These are phyloP conservation scores for Scenedesmus sp. DNA, from an alignment of 163 green algal genomes.

Conservation along the genomic window DNA sequence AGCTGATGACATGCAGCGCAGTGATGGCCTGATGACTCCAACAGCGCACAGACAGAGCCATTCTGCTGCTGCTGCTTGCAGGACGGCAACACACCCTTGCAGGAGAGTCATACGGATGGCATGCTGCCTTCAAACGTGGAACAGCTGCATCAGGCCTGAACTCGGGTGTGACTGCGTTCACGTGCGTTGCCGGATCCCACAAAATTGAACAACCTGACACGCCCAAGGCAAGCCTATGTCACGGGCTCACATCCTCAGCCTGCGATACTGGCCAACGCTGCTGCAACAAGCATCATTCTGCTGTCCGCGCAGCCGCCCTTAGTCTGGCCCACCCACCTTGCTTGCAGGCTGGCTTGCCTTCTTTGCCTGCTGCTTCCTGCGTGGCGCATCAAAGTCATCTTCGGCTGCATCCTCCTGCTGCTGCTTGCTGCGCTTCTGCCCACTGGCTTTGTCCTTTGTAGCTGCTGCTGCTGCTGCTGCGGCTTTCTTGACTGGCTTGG, in stretches of 20 bases:
- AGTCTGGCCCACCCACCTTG: neutral
- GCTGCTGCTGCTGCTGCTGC: constrained; percentile 26
- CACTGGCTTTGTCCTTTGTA: constrained; percentile 4
- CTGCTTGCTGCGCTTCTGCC: constrained; percentile 34
- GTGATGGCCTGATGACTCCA: too few species aligned
- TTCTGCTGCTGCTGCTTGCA: neutral
- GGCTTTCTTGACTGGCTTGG: neutral
- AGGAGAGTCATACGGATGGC: neutral
- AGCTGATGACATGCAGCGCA: neutral
- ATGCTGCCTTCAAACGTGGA: neutral
- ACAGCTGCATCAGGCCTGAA: neutral
- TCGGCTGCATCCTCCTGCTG: neutral
- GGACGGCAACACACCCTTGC: neutral
- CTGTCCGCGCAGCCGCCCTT: neutral
- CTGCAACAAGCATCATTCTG: neutral
- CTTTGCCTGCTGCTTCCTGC: constrained; percentile 2
- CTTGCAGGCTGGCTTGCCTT: neutral
- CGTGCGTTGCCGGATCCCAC: too few species aligned
- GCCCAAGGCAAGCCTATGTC: too few species aligned
- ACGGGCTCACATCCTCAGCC: too few species aligned
- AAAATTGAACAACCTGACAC: too few species aligned
- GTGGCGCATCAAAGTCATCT: neutral
- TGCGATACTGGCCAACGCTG: too few species aligned
- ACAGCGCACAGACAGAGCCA: too few species aligned
- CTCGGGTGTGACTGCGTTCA: neutral